Evolutionary conservation across 768 basidiomycete species (phyloP).

Genomic region (Naganishia onofrii): DNA sequence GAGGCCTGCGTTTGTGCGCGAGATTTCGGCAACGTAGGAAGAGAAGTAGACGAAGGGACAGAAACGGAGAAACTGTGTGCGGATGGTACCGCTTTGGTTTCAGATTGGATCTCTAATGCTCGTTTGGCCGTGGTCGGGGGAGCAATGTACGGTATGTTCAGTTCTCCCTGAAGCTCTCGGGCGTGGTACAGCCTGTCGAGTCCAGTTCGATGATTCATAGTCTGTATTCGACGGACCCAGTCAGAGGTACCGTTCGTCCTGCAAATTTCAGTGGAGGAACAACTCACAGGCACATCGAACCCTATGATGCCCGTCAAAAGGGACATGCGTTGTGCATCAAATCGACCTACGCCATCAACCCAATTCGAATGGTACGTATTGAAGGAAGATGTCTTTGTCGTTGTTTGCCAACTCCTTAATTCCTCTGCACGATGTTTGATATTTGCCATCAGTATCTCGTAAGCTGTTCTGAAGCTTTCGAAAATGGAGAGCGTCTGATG

Average conservation of each 20-base stretch:
- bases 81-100: neutral
- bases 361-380: conserved; percentile 3
- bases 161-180: conserved; percentile 39
- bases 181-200: conserved; percentile 37
- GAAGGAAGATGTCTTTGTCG: conserved; percentile 35
- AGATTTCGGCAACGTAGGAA: neutral
- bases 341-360: conserved; percentile 53
- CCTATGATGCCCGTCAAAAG: conserved; percentile 76
- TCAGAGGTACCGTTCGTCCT: neutral
- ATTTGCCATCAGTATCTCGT: conserved; percentile 65
- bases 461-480: conserved; percentile 75
- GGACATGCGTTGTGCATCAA: conserved; percentile 56
- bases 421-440: conserved; percentile 67
- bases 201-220: conserved; percentile 39
- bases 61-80: neutral
- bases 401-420: conserved; percentile 62
- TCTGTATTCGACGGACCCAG: conserved; percentile 30
- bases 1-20: neutral
- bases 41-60: neutral
- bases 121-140: conserved; percentile 13
- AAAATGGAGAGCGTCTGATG: conserved; percentile 78
- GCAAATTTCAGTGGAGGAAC: neutral
- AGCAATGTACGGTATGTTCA: conserved; percentile 36
- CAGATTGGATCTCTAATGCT: neutral
- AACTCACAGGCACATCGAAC: conserved; percentile 73